Evolutionary conservation across 176 grass and related monocot species (phyloP).

Genomic region (Rhynchospora pubera): DNA sequence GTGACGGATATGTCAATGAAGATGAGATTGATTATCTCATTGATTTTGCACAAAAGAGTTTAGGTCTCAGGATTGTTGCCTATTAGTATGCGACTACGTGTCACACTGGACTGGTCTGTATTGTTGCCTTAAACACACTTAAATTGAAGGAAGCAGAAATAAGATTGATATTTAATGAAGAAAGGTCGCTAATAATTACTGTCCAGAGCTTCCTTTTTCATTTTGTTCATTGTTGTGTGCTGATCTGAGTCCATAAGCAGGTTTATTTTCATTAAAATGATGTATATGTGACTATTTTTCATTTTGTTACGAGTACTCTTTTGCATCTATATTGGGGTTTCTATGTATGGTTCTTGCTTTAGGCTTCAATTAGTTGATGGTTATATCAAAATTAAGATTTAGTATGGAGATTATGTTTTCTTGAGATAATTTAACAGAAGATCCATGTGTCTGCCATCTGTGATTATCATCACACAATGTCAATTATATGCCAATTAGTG

Average conservation of each 20-base stretch:
- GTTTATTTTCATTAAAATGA: not conserved
- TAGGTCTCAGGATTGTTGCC: conserved; percentile 71
- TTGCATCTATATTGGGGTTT: too few relatives aligned
- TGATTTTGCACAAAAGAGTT: conserved; percentile 61
- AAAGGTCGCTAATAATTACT: not conserved
- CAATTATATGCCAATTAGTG: too few relatives aligned
- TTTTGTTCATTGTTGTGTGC: not conserved
- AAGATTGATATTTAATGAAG: not conserved
- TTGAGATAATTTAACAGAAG: not conserved
- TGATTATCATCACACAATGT: not conserved
- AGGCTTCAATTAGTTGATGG: not conserved
- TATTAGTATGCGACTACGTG: conserved; percentile 36
- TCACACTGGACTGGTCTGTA: not conserved
- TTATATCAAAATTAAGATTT: not conserved
- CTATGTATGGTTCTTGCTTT: not conserved
- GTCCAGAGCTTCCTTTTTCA: not conserved
- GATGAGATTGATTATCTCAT: conserved; percentile 72
- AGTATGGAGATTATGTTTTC: not conserved
- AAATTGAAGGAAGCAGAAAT: not conserved
- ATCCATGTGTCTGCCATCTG: not conserved
- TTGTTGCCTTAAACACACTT: not conserved
- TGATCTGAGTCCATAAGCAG: not conserved
- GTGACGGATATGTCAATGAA: conserved; percentile 57
- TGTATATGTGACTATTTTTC: not conserved
- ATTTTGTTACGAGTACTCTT: not conserved